Base-by-base conservation (phyloP, 805 yeast genomes). In the Candida broadrunensis region DNA sequence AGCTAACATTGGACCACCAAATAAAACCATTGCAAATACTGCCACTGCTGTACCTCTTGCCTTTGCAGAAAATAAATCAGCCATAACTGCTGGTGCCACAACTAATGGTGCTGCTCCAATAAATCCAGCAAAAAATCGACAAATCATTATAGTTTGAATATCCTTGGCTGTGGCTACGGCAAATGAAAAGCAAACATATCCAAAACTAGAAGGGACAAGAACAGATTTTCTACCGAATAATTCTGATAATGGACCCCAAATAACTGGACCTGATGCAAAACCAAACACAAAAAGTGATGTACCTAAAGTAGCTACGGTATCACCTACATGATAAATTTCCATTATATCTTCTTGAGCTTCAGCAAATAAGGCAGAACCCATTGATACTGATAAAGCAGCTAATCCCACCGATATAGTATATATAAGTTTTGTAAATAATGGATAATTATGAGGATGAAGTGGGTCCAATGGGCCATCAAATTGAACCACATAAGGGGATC, bases 221-320 rank as follows among this genome's bases (percentile, higher is more conserved):
- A 77, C 74, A 4, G 56, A 44, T 47, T 64, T 72, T 33, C 80
- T 59, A 35, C 72, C 61, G 50, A 43, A 52, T 14, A 65, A 60
- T 41, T 59, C 61, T 16, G 56, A 47, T 20, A 56, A 44, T 6
- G 63, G 61, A 35, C 63, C 97, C 88, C 93, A 90, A 27, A 88
- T 54, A 37, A 90, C 70, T 3, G 98, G 98, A 15, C 97, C 97
- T 1, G 88, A 75, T 1, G 97, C 97, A 63, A 89, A 91, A 9
- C 97, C 98, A 32, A 88, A 61, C n/a, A 90, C 97, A 53, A 79
- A 90, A 19, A 89, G 44, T 1, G 97, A 81, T 8, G 88, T 75
- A 42, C 88, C 85, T 35, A 91, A 71, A 17, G 86, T 75, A 12
- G 85, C 83, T n/a, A 81, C 90, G 9, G 80, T 85, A 5, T 54